A percentile compares a stretch with the other conserved stretches of the same genome.
phyloP scores from a whole-genome alignment of 805 yeast genomes.

The Lipomyces anomalus region DNA sequence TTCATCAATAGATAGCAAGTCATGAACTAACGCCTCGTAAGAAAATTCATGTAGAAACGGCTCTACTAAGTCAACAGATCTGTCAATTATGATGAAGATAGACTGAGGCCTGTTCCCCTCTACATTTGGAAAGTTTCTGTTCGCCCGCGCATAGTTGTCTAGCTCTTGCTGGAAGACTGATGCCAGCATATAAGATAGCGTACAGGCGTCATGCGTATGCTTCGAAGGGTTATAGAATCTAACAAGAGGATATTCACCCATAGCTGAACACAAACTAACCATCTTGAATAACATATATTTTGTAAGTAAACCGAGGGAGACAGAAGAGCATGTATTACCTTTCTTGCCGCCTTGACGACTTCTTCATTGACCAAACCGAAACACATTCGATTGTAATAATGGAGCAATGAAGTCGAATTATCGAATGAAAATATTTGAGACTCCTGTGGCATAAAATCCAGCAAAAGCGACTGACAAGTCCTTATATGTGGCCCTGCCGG shows the following conservation, averaged over 20 bases:
- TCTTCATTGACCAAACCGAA: slow-evolving; percentile 54
- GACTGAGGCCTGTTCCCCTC: slow-evolving; percentile 57
- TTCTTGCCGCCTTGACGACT: slow-evolving; percentile 52
- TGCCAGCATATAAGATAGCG: slow-evolving; percentile 67
- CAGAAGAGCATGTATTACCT: slow-evolving; percentile 3
- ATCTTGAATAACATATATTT: slow-evolving; percentile 37
- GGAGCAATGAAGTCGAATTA: slow-evolving; percentile 54
- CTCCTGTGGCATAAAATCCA: slow-evolving; percentile 63
- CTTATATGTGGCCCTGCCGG: slow-evolving; percentile 28
- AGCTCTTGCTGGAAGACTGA: slow-evolving; percentile 60
- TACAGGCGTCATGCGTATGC: slow-evolving; percentile 48
- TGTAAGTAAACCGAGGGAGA: neutral
- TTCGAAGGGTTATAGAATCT: slow-evolving; percentile 58
- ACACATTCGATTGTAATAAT: slow-evolving; percentile 64
- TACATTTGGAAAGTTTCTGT: slow-evolving; percentile 58
- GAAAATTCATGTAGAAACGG: slow-evolving; percentile 85
- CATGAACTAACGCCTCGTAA: slow-evolving; percentile 90
- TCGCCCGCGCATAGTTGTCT: slow-evolving; percentile 66
- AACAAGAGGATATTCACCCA: slow-evolving; percentile 85
- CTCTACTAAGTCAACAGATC: slow-evolving; percentile 75
- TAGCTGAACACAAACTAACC: slow-evolving; percentile 63
- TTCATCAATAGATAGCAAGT: slow-evolving; percentile 46
- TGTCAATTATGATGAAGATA: slow-evolving; percentile 68
- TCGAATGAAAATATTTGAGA: slow-evolving; percentile 66
- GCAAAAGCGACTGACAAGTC: slow-evolving; percentile 39